Conservation (phyloP, 2,329 filamentous ascomycete genomes). For the Calcarisporium arbuscula region DNA sequence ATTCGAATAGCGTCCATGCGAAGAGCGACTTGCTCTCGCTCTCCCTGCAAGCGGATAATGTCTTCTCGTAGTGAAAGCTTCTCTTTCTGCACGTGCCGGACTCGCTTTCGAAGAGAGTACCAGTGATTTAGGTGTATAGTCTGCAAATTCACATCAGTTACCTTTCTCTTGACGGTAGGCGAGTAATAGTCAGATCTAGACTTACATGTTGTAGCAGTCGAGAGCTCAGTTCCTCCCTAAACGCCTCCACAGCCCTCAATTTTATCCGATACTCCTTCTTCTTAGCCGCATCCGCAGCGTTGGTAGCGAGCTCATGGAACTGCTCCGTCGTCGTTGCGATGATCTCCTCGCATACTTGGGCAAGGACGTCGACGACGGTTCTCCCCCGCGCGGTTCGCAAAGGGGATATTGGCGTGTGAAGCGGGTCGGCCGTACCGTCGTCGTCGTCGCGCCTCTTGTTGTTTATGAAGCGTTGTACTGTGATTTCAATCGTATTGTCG, state of each 20-base stretch:
- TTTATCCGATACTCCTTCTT: conserved; percentile 51
- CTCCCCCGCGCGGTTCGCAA: conserved; percentile 49
- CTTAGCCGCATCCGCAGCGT: conserved; percentile 36
- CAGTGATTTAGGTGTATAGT: conserved; percentile 55
- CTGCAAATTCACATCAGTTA: conserved; percentile 22
- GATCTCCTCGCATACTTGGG: conserved; percentile 55
- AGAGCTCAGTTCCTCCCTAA: conserved; percentile 49
- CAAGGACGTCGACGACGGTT: conserved; percentile 56
- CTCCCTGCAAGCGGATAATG: conserved; percentile 51
- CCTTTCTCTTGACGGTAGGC: neutral
- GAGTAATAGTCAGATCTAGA: conserved; percentile 6
- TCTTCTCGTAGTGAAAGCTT: conserved; percentile 52
- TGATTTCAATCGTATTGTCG: conserved; percentile 41
- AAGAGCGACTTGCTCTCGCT: conserved; percentile 56
- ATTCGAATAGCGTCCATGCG: conserved; percentile 57
- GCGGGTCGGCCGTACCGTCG: conserved; percentile 33
- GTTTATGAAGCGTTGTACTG: conserved; percentile 53
- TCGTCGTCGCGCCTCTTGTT: conserved; percentile 34
- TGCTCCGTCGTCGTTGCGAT: conserved; percentile 43
- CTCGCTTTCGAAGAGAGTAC: conserved; percentile 50
- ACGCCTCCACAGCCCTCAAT: conserved; percentile 50
- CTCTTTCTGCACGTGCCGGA: conserved; percentile 50
- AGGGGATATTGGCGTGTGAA: conserved; percentile 46
- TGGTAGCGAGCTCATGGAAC: conserved; percentile 33
- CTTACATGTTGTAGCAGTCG: conserved; percentile 54